Percentiles rank a stretch among this genome's conserved stretches.
Conservation (phyloP, 2,329 filamentous ascomycete genomes). For the Aspergillus luchuensis region DNA sequence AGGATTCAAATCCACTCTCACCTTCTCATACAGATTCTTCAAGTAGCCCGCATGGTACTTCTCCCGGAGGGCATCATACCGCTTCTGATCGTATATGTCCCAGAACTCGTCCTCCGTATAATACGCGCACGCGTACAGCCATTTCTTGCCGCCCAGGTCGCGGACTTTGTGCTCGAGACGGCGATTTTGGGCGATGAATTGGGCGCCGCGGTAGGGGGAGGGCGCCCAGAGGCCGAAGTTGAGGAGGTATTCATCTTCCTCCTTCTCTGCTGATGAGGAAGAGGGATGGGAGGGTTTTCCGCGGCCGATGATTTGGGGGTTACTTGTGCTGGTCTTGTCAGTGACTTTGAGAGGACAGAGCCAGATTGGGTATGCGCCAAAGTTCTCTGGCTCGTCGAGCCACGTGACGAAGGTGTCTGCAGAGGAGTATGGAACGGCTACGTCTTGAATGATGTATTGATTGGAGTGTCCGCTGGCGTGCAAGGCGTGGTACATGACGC, state of each 20-base stretch:
- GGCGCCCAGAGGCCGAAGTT: slow-evolving; percentile 77
- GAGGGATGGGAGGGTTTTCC: not conserved
- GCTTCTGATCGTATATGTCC: slow-evolving; percentile 42
- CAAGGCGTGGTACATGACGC: slow-evolving; percentile 64
- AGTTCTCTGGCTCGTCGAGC: slow-evolving; percentile 41
- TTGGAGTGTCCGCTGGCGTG: slow-evolving; percentile 60
- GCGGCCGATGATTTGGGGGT: not conserved
- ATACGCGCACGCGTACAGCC: slow-evolving; percentile 84
- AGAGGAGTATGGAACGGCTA: slow-evolving; percentile 58
- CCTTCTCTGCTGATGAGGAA: slow-evolving; percentile 9
- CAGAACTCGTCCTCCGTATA: slow-evolving; percentile 64
- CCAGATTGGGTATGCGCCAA: slow-evolving; percentile 60
- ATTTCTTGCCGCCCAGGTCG: slow-evolving; percentile 76
- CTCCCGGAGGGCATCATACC: slow-evolving; percentile 41
- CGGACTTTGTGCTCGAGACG: slow-evolving; percentile 69
- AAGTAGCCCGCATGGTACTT: slow-evolving; percentile 40
- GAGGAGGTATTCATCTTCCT: slow-evolving; percentile 42
- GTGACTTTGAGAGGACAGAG: slow-evolving; percentile 54
- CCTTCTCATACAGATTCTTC: slow-evolving; percentile 26
- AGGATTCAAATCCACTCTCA: slow-evolving; percentile 19
- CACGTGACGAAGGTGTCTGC: slow-evolving; percentile 56
- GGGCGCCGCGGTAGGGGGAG: slow-evolving; percentile 55
- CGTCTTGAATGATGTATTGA: slow-evolving; percentile 64
- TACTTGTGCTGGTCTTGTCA: slow-evolving; percentile 19
- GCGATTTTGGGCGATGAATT: slow-evolving; percentile 70